Base-by-base conservation (phyloP, 2,329 filamentous ascomycete genomes). In the Piedraia hortae region DNA sequence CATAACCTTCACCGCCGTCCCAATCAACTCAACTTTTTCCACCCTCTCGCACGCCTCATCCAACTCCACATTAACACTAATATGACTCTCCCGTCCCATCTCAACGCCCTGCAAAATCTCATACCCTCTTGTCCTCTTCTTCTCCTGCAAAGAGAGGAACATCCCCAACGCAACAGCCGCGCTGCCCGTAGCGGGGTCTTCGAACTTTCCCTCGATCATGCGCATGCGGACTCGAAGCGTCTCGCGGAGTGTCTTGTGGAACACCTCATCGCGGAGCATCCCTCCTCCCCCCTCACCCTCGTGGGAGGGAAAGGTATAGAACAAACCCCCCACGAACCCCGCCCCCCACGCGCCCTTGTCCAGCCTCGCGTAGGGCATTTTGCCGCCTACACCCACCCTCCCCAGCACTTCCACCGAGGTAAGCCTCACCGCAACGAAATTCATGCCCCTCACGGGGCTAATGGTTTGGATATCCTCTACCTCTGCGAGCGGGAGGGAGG, bases 401-500 rank as follows among this genome's bases (percentile, higher is more conserved):
- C n/a, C n/a, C n/a, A n/a, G n/a, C 4, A 43, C 31, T 3, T 51
- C 46, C 6, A 52, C 41, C 7, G 42, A 33, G 4, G 45, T 52
- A 10, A 82, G 50, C 31, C 59, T 47, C 8, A 71, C 49, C 14
- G 74, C 54, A n/a, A 62, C 44, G 41, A 77, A 78, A 1, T 60
- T 61, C 65, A 80, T 70, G 21, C 72, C 73, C 19, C 61, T 62
- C 16, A 77, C 70, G 20, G 78, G 49, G 19, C 45, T 50, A 6
- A 52, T 45, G 7, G 51, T 31, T 8, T 30, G 38, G 23, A 31
- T 24, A 4, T 19, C 27, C 19, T 32, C 23, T 16, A 14, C 14
- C 6, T 24, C 27, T 15, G 21, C 11, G 3, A 21, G 16, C 3
- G 18, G 14, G 18, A 54, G 33, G 8, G 21, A 28, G 7, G 45